Conservation (phyloP, 75 land plant species). For the Ceratopteris richardii region DNA sequence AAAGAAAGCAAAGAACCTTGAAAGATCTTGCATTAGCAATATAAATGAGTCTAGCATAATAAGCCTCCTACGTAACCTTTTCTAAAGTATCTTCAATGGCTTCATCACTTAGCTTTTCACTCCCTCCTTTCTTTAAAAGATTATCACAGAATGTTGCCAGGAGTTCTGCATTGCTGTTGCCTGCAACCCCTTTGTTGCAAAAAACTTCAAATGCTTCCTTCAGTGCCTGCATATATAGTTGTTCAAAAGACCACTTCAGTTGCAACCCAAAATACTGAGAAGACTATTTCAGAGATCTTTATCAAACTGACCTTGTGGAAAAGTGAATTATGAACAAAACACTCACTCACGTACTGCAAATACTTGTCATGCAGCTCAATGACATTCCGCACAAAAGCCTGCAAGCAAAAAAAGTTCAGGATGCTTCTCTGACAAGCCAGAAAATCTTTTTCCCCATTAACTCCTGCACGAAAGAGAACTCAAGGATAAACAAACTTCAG, state of each 20-base stretch:
- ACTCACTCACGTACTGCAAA: slow-evolving; percentile 64
- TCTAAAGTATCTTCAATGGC: slow-evolving; percentile 92
- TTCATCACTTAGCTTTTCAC: slow-evolving; percentile 86
- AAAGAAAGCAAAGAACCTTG: background rate
- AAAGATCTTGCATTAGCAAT: background rate
- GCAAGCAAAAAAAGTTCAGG: slow-evolving; percentile 9
- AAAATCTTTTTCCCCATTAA: too few species aligned
- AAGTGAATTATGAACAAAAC: slow-evolving; percentile 70
- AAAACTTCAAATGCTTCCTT: slow-evolving; percentile 94
- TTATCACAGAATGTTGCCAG: slow-evolving; percentile 90
- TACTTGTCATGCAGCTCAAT: slow-evolving; percentile 93
- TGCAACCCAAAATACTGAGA: too few species aligned
- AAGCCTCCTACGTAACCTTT: too few species aligned
- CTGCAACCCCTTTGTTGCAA: slow-evolving; percentile 83
- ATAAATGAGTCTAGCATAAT: too few species aligned
- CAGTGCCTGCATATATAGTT: slow-evolving; percentile 60
- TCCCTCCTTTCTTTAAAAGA: slow-evolving; percentile 83
- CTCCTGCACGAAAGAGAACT: too few species aligned
- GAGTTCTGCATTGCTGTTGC: slow-evolving; percentile 83
- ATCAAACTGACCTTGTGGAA: slow-evolving; percentile 69
- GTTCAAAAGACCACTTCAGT: too few species aligned
- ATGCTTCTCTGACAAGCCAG: too few species aligned
- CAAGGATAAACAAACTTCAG: too few species aligned
- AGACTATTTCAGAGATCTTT: too few species aligned
- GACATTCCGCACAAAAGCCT: slow-evolving; percentile 78